Evolutionary conservation across 306 rosid genomes (phyloP), one percentile per base, ranked within the genome.

Genomic region (Pyrus pyrifolia): DNA sequence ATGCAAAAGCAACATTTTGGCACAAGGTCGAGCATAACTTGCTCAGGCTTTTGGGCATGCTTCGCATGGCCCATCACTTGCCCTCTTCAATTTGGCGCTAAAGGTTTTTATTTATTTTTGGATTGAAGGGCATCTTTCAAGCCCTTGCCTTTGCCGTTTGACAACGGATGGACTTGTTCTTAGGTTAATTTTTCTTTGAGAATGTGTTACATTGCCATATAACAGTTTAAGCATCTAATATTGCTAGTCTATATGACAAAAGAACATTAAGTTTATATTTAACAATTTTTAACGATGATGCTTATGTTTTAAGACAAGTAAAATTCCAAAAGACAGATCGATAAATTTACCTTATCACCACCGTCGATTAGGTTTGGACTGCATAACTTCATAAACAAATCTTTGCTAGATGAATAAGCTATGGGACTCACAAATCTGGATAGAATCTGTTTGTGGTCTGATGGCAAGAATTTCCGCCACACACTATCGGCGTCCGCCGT

Each of bases 401-500:
- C 83, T 63, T 91, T 90, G 78, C 61, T 78, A 21, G 93, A 79
- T 1, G 81, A 79, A 77, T 57, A 87, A 11, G 46, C 4, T 12
- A 88, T 18, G 0, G 91, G 91, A 21, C 19, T 22, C 66, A 79
- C 84, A 21, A 88, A 29, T 80, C 87, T 89, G 45, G 85, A 81
- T 45, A 88, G 51, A 68, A 88, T 81, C 61, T 72, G 60, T 11
- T 42, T 5, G 71, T 44, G 78, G 76, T 86, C 76, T 0, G 76
- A 58, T 14, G 96, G 93, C 63, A 91, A 60, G 75, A 91, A 80
- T 18, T 69, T 85, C 35, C 76, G 75, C 91, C 93, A 91, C 3
- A 88, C 75, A 4, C 19, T 2, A 72, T 91, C 87, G 21, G 83
- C 87, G 84, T 85, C 83, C 1, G 85, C 87, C 84, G 71, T 68